Evolutionary conservation across 2,329 filamentous ascomycete genomes (phyloP).

Genomic region (Scedosporium boydii): DNA sequence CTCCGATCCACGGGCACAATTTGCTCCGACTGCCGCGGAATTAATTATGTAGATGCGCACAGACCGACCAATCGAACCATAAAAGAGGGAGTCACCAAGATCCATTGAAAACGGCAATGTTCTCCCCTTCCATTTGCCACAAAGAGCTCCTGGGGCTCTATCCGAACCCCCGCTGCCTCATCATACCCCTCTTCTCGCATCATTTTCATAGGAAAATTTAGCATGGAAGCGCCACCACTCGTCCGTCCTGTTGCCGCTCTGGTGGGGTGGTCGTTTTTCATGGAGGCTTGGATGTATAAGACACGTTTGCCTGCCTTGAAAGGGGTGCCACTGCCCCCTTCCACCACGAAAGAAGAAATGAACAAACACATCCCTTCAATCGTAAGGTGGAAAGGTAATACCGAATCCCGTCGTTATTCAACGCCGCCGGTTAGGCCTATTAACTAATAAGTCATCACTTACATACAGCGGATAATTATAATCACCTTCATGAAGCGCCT

Average conservation of each 20-base stretch:
- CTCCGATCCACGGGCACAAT: too few relatives aligned
- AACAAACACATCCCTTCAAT: slow-evolving; percentile 16
- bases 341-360: slow-evolving; percentile 16
- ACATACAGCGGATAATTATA: slow-evolving; percentile 28
- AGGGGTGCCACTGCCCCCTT: slow-evolving; percentile 9
- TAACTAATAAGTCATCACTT: background rate
- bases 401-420: background rate
- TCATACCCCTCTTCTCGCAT: too few relatives aligned
- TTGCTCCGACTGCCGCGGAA: background rate
- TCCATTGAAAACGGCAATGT: background rate
- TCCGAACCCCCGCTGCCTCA: background rate
- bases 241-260: slow-evolving; percentile 8
- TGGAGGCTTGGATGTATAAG: slow-evolving; percentile 7
- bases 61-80: background rate
- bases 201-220: background rate
- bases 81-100: background rate
- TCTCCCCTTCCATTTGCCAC: background rate
- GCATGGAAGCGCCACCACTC: slow-evolving; percentile 1
- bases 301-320: slow-evolving; percentile 7
- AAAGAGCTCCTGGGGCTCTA: background rate
- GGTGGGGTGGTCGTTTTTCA: slow-evolving; percentile 8
- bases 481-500: slow-evolving; percentile 32
- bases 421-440: background rate
- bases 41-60: background rate
- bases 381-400: slow-evolving; percentile 19